phyloP scores from a whole-genome alignment of 495 filamentous ascomycete genomes.

The Thermothielavioides terrestris region DNA sequence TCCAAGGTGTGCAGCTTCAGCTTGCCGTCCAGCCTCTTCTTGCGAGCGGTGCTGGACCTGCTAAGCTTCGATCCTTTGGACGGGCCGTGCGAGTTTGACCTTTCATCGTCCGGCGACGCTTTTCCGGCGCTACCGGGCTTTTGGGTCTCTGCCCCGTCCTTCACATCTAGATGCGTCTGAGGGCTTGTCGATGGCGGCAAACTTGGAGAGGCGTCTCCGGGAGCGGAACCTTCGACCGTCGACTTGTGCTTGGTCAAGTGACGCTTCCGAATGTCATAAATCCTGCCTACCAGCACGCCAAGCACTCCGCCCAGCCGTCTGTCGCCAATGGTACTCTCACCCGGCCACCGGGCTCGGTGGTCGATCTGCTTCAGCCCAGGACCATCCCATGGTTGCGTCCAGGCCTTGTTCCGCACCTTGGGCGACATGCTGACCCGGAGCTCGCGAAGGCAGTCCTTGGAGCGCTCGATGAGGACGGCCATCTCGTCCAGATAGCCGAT shows the following conservation, averaged over 20 bases:
- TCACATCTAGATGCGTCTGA: not conserved
- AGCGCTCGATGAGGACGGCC: conserved; percentile 69
- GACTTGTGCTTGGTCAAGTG: conserved; percentile 7
- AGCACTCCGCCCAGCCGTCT: conserved; percentile 59
- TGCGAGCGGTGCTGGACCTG: conserved; percentile 2
- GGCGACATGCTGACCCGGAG: conserved; percentile 69
- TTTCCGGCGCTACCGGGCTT: not conserved
- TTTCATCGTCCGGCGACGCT: not conserved
- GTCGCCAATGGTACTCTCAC: conserved; percentile 39
- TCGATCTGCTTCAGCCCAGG: conserved; percentile 50
- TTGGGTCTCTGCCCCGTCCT: not conserved
- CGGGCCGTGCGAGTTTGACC: not conserved
- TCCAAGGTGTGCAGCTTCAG: conserved; percentile 69
- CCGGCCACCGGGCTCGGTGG: conserved; percentile 42
- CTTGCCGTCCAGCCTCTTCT: conserved; percentile 38
- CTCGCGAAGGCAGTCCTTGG: conserved; percentile 58
- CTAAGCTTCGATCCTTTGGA: not conserved
- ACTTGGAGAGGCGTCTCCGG: not conserved
- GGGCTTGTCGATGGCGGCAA: not conserved
- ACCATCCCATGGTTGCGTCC: conserved; percentile 56
- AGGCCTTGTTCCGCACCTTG: conserved; percentile 47
- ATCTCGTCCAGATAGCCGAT: conserved; percentile 83
- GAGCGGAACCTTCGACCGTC: not conserved
- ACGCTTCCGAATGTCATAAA: conserved; percentile 50
- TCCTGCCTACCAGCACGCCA: conserved; percentile 57